phyloP scores from a whole-genome alignment of 768 basidiomycete species.

The Suillus lakei region DNA sequence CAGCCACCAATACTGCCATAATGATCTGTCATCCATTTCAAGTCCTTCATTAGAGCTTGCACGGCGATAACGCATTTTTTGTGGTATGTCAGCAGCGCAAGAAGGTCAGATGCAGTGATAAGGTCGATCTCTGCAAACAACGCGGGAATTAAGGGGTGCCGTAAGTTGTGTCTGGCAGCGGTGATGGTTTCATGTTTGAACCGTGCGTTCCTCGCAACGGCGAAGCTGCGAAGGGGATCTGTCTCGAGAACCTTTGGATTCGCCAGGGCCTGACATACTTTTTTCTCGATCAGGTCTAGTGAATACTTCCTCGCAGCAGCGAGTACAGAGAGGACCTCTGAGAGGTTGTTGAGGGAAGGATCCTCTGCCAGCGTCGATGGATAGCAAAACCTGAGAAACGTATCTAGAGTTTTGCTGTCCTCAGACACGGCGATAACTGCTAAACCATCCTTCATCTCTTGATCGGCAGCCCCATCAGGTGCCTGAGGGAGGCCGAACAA shows the following conservation, averaged over 20 bases:
- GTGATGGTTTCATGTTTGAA: constrained; percentile 24
- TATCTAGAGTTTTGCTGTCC: constrained; percentile 18
- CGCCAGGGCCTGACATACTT: constrained; percentile 21
- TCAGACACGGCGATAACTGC: constrained; percentile 23
- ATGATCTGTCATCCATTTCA: constrained; percentile 16
- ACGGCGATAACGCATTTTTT: constrained; percentile 9
- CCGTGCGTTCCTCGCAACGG: constrained; percentile 30
- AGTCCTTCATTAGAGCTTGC: not conserved
- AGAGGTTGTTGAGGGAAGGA: constrained; percentile 23
- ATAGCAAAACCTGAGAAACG: constrained; percentile 29
- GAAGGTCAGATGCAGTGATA: constrained; percentile 25
- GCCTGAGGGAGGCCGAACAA: constrained; percentile 33
- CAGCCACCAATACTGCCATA: constrained; percentile 13
- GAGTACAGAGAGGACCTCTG: constrained; percentile 24
- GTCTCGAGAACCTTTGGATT: constrained; percentile 15
- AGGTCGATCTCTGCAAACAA: constrained; percentile 25
- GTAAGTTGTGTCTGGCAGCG: constrained; percentile 30
- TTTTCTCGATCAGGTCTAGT: constrained; percentile 12
- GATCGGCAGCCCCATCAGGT: constrained; percentile 6
- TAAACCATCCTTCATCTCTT: constrained; percentile 8
- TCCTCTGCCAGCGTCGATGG: constrained; percentile 26
- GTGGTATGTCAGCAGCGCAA: constrained; percentile 19
- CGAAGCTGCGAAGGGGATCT: constrained; percentile 30
- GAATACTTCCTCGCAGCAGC: constrained; percentile 32
- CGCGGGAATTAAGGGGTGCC: constrained; percentile 21